Evolutionary conservation across 805 yeast species (phyloP), one percentile per base, ranked within the genome.

Genomic region (Diddensiella caesifluorescens): DNA sequence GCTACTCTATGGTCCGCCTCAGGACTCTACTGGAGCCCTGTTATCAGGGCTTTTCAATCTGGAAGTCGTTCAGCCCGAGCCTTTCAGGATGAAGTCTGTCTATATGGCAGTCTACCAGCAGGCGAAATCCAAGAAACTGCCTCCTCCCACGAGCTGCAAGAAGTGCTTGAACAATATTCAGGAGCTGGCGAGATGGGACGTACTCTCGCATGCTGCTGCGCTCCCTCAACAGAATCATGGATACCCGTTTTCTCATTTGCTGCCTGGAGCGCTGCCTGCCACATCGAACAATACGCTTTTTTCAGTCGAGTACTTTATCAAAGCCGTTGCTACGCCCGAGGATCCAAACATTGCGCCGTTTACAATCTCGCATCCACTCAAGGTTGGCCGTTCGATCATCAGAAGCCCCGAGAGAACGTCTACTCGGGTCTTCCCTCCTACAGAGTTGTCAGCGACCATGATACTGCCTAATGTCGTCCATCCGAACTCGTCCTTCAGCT

Each of bases 391-490:
- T 53, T 82, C 94, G 44, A 76, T 90, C 22, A 60, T 85, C 19
- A 68, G 86, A 35, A 90, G 92, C 4, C 84, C 85, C 2, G 96
- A 89, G 58, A 72, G 88, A 52, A 86, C 84, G 56, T 85, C 95
- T 1, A 65, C 87, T 28, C 74, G 99, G 47, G 85, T 92, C 1
- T 92, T 92, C 62, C 98, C 98, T 1, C 97, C 99, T 5, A 90
- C 97, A 0, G 84, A 83, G 32, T 80, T 92, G 27, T 80, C 87
- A 2, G 94, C 95, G 4, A 77, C 83, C 21, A 92, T 95, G 5
- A 83, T 80, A 12, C 67, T 92, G 38, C 98, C 98, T 2, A 83
- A 83, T 49, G 95, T 88, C 12, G 74, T 85, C 23, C 85, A 85
- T 60, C 97, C 97, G 9, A 81, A 84, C 58, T 82, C 95, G 0